Conservation (phyloP, 352 stramenopile species). For the Phytophthora tentaculata region DNA sequence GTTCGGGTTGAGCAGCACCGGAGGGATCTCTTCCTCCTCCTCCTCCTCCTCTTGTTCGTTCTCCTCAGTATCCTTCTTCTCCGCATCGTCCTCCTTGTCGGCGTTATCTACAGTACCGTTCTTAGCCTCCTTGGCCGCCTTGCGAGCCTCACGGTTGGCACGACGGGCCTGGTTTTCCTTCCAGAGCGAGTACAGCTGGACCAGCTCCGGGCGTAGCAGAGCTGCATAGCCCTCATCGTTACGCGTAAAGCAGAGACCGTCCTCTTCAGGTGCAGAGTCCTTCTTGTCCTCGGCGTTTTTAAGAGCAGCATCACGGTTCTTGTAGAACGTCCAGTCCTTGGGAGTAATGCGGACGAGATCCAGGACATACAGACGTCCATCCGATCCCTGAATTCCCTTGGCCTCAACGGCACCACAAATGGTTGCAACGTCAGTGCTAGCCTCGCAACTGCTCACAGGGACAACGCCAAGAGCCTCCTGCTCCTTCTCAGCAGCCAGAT, state of each 20-base stretch:
- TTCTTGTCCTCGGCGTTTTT: conserved; percentile 38
- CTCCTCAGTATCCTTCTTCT: conserved; percentile 37
- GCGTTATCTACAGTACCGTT: conserved; percentile 22
- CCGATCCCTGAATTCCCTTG: conserved; percentile 96
- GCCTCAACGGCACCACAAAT: conserved; percentile 94
- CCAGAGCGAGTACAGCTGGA: conserved; percentile 91
- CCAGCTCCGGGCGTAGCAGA: conserved; percentile 93
- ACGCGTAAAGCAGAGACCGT: conserved; percentile 69
- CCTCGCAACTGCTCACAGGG: conserved; percentile 53
- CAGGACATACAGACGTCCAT: conserved; percentile 94
- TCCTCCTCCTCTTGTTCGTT: conserved; percentile 55
- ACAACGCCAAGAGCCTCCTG: conserved; percentile 31
- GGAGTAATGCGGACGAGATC: conserved; percentile 95
- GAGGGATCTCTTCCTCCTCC: conserved; percentile 60
- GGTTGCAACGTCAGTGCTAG: conserved; percentile 59
- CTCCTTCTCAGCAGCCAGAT: conserved; percentile 46
- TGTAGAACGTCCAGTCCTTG: conserved; percentile 94
- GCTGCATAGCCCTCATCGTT: conserved; percentile 90
- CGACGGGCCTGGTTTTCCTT: conserved; percentile 88
- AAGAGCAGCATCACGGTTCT: conserved; percentile 34
- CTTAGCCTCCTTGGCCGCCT: conserved; percentile 57
- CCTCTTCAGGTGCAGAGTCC: conserved; percentile 30
- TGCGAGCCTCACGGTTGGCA: conserved; percentile 55
- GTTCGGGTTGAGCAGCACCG: conserved; percentile 86
- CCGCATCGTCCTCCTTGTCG: conserved; percentile 37